Base-by-base conservation (phyloP, 176 grass and related monocot genomes). In the Pharus latifolius region DNA sequence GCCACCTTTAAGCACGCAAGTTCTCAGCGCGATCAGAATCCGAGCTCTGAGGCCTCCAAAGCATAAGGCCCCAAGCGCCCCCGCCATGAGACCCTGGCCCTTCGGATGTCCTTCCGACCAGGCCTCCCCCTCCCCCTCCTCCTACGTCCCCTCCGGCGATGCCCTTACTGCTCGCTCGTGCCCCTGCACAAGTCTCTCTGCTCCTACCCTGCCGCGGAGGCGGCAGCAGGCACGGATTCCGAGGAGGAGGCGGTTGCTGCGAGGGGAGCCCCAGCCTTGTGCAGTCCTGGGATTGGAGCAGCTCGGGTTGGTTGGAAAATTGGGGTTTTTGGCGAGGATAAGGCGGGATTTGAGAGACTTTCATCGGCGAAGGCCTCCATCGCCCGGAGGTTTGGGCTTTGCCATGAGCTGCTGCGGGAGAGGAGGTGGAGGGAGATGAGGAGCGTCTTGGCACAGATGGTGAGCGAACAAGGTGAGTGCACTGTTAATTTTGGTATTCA, bases 351-450 rank as follows among this genome's bases (percentile, higher is more conserved):
- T 24, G 59, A 32, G 24, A 64, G 59, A 5, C 4, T 4, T 38
- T 4, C 35, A 38, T 38, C 6, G 35, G 35, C 35, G 67, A 69
- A 56, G 56, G 49, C 56, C 15, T 69, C 29, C 14, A 40, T 80
- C 10, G 45, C 43, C 5, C 29, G 54, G 45, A 64, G 86, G 24
- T 17, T 97, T 77, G 65, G 63, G 66, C 35, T 50, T 32, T 85
- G 60, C 67, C 71, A 83, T 80, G 78, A 49, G 49, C 58, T 97
- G 46, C 70, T 91, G 24, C 53, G 60, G 63, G 80, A 87, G 44
- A 73, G 61, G 43, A 85, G 80, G 69, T 90, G 88, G 78, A 61
- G n/a, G 43, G 83, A 87, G 70, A 87, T 87, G 74, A 75, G 81
- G 25, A 47, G 49, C 1, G 16, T 15, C 65, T 67, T 97, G 78